phyloP scores from a whole-genome alignment of 1,284 basidiomycete species.

The Puccinia coronata region DNA sequence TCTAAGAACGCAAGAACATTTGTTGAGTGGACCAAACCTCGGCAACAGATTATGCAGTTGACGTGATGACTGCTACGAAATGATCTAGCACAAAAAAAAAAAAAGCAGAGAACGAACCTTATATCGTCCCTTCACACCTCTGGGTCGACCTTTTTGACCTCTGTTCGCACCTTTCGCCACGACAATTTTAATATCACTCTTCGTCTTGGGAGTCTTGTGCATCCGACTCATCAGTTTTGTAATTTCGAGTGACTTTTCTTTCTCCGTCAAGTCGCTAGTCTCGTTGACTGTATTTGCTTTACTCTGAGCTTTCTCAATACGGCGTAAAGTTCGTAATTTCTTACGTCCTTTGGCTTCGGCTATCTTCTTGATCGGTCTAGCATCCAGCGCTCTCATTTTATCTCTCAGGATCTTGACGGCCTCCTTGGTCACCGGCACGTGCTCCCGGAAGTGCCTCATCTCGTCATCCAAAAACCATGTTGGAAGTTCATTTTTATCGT shows the following conservation, averaged over 20 bases:
- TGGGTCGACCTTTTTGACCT: conserved; percentile 88
- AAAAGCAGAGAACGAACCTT: conserved; percentile 51
- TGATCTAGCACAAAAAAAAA: background rate
- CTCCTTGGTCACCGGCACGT: conserved; percentile 95
- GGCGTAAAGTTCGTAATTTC: conserved; percentile 82
- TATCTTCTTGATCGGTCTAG: conserved; percentile 97
- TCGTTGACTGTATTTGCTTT: conserved; percentile 94
- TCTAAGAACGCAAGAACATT: conserved; percentile 61
- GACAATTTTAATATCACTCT: conserved; percentile 81
- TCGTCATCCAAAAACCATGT: conserved; percentile 98
- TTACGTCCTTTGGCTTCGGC: conserved; percentile 98
- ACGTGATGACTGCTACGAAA: conserved; percentile 61
- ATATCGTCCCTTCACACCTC: conserved; percentile 79
- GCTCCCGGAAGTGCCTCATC: conserved; percentile 85
- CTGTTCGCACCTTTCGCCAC: conserved; percentile 89
- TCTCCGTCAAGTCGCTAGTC: conserved; percentile 84
- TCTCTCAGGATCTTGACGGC: conserved; percentile 82
- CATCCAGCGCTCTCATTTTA: conserved; percentile 89
- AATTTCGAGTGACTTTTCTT: conserved; percentile 90
- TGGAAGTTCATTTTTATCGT: conserved; percentile 87
- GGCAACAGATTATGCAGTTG: background rate
- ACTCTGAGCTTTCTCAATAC: conserved; percentile 88
- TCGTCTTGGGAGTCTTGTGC: conserved; percentile 64
- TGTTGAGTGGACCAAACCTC: background rate
- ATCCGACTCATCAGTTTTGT: conserved; percentile 80